A percentile compares a stretch with the other conserved stretches of the same genome.
phyloP scores from a whole-genome alignment of 129 eudicot species.

The Chrysanthemum makinoi region DNA sequence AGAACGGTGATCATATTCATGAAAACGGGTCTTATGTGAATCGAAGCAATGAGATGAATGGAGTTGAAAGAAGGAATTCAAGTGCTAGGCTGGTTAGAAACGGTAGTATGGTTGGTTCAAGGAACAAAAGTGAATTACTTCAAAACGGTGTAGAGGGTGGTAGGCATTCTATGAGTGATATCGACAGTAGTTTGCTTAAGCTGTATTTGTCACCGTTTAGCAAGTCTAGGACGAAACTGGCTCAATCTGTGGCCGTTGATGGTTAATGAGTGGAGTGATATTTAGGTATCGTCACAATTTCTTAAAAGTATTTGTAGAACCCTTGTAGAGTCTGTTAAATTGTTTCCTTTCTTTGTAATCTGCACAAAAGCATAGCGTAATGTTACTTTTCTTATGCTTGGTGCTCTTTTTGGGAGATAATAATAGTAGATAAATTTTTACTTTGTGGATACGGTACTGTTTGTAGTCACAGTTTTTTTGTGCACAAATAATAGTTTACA shows the following conservation, averaged over 20 bases:
- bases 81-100: conserved; percentile 45
- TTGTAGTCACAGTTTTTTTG: no score
- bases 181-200: conserved; percentile 52
- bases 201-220: conserved; percentile 53
- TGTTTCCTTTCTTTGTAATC: conserved; percentile 10
- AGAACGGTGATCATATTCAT: conserved; percentile 19
- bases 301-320: not conserved
- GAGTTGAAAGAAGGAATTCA: conserved; percentile 22
- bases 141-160: conserved; percentile 23
- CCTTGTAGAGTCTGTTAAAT: conserved; percentile 16
- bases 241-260: not conserved
- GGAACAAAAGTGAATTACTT: conserved; percentile 40
- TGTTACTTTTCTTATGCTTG: conserved; percentile 11
- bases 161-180: conserved; percentile 41
- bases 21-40: conserved; percentile 29
- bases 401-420: conserved; percentile 12
- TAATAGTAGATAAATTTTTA: conserved; percentile 22
- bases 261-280: not conserved
- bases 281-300: conserved; percentile 13
- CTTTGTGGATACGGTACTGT: not conserved
- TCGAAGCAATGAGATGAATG: conserved; percentile 32
- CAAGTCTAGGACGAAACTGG: conserved; percentile 18
- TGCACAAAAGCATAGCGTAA: conserved; percentile 27
- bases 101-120: conserved; percentile 48
- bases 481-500: no score